Base-by-base conservation (phyloP, 139 green algal genomes). In the Chlamydomonas applanata region DNA sequence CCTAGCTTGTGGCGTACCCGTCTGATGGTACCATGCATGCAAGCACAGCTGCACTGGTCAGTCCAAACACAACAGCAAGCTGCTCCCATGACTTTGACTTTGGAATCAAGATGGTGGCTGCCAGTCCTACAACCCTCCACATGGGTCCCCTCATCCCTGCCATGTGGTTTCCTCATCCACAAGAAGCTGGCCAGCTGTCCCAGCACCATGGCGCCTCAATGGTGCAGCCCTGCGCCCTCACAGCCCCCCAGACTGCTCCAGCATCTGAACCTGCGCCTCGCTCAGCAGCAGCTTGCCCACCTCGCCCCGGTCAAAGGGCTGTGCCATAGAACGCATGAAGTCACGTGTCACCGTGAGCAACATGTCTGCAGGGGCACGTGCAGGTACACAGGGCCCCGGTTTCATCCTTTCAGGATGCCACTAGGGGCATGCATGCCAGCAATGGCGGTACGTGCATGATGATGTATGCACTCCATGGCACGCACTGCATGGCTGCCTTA, bases 241-340 rank as follows among this genome's bases (percentile, higher is more conserved):
- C 11, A 49, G 40, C 40, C 40, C 40, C 7, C 40, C 40, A 19
- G 40, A 49, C 40, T 49, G 40, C 40, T 78, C 83, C 66, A 97
- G 79, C 3, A 85, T 85, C 36, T 89, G 85, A n/a, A 93, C 82
- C 30, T 84, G 79, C 30, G 83, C 87, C 70, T 92, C 85, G 2
- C 82, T 92, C 22, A 97, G 82, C 83, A 97, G 82, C 52, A 77
- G 87, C 65, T 89, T 86, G 53, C 88, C 91, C 25, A 89, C 77
- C 20, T 78, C 80, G 0, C 68, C 83, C 36, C 71, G 64, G 70
- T 94, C 89, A 67, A 89, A 92, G 5, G 94, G 94, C 85, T 97
- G 94, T 2, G 93, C 94, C 94, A 98, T 98, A 59, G 64, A 57
- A 17, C 93, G 87, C 89, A 98, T 97, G 87, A 98, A 98, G 68